phyloP scores from a whole-genome alignment of 2,329 filamentous ascomycete genomes.

The Stachybotrys elegans region DNA sequence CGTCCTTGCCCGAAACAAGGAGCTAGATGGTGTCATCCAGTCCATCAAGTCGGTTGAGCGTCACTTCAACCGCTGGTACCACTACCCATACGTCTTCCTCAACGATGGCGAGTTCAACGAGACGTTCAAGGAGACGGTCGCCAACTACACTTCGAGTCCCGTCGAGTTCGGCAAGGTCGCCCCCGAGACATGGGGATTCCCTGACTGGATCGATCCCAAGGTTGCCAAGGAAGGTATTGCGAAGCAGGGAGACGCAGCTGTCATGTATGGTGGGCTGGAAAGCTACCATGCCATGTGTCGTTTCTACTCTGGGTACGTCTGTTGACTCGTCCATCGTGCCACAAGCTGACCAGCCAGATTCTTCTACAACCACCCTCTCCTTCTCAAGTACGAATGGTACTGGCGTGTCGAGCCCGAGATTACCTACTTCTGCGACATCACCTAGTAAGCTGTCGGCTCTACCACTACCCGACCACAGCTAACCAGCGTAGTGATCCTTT shows the following conservation, averaged over 20 bases:
- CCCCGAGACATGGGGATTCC: conserved; percentile 89
- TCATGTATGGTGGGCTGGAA: conserved; percentile 99
- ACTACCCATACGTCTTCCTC: conserved; percentile 97
- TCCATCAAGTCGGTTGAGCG: conserved; percentile 97
- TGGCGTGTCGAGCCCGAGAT: conserved; percentile 99
- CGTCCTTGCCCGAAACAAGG: conserved; percentile 91
- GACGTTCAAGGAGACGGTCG: conserved; percentile 81
- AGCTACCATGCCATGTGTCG: conserved; percentile 99
- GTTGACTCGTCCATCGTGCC: too few species aligned
- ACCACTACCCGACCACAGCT: conserved; percentile 1
- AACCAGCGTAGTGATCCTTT: conserved; percentile 71
- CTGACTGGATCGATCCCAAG: conserved; percentile 91
- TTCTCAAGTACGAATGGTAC: conserved; percentile 99
- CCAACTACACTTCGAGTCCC: conserved; percentile 80
- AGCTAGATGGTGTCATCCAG: conserved; percentile 91
- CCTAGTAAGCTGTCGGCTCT: conserved; percentile 59
- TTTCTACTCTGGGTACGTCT: conserved; percentile 91
- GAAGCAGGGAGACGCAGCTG: conserved; percentile 92
- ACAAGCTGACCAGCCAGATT: too few species aligned
- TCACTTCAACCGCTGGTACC: conserved; percentile 98
- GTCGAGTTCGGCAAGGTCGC: conserved; percentile 96
- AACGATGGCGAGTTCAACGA: conserved; percentile 97
- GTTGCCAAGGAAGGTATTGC: conserved; percentile 93
- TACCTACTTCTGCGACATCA: conserved; percentile 99
- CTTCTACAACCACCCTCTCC: conserved; percentile 94